Percentiles rank a stretch among this genome's conserved stretches.
Conservation (phyloP, 768 basidiomycete genomes). For the Suillus hirtellus region DNA sequence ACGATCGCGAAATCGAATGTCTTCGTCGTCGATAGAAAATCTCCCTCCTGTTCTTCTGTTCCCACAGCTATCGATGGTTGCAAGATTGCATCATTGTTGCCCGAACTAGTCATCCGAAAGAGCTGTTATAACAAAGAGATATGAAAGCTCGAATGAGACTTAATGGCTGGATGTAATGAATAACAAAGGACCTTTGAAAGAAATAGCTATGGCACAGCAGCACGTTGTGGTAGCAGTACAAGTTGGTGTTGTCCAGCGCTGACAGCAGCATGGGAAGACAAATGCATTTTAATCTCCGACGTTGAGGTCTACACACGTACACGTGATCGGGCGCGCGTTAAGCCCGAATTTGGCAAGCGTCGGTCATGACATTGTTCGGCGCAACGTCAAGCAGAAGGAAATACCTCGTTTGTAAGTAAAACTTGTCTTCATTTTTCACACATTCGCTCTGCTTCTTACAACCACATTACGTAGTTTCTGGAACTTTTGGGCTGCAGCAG, state of each 20-base stretch:
- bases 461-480: background rate
- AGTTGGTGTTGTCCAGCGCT: constrained; percentile 19
- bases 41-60: constrained; percentile 8
- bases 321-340: constrained; percentile 21
- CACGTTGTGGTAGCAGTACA: constrained; percentile 30
- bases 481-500: background rate
- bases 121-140: constrained; percentile 6
- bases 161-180: background rate
- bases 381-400: background rate
- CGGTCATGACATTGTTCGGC: constrained; percentile 3
- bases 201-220: constrained; percentile 7
- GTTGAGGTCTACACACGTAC: constrained; percentile 2
- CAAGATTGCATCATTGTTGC: constrained; percentile 10
- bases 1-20: constrained; percentile 5
- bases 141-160: background rate
- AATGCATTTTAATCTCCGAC: constrained; percentile 18
- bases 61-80: constrained; percentile 10
- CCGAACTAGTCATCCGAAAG: constrained; percentile 21
- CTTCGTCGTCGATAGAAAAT: constrained; percentile 5
- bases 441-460: background rate
- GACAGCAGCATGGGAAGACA: constrained; percentile 24
- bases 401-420: constrained; percentile 3
- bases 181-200: constrained; percentile 4
- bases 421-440: background rate
- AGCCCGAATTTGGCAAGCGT: constrained; percentile 4